Evolutionary conservation across 768 basidiomycete genomes (phyloP), one percentile per base, ranked within the genome.

Genomic region (Piloderma croceum): DNA sequence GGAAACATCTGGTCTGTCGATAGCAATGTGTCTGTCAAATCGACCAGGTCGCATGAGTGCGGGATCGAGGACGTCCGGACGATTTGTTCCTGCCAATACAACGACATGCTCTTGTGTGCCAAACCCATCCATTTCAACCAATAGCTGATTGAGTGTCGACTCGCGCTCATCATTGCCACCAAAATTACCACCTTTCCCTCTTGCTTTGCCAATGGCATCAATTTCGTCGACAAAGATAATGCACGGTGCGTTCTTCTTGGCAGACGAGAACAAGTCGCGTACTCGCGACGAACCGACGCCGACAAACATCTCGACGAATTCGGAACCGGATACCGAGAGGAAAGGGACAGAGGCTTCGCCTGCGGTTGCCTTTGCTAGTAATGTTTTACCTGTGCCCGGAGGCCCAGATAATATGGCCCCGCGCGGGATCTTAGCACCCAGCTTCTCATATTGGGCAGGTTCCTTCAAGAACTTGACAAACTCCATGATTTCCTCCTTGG

Each of bases 301-400:
- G 51, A 99, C 96, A 58, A 98, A 99, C 93, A 98, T 97, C 67
- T 99, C 96, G 45, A 99, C 92, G 59, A 99, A 98, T 59, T 99
- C 96, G 31, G 94, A 98, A 37, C 96, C 96, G 34, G 94, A 97
- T 31, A 98, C 96, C 18, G 91, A 94, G 43, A 97, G 77, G 83
- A 99, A 99, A 31, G 96, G 94, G 4, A 98, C 94, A 32, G 81
- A 86, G 4, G 96, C 94, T 65, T 99, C 96, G 37, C 96, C 96
- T 3, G 96, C 96, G 4, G 96, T 98, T 3, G 96, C 96, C 63
- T 99, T 99, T 9, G 96, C 96, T 24, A 99, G 76, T 9, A 99
- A 70, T 5, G 96, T 99, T 69, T 99, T 99, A 59, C 96, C 96
- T 3, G 96, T 99, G 52, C 96, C 96, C 0, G 96, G 96, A 44